Base-by-base conservation (phyloP, 2,329 filamentous ascomycete species). In the Dryadomyces sulphureus region DNA sequence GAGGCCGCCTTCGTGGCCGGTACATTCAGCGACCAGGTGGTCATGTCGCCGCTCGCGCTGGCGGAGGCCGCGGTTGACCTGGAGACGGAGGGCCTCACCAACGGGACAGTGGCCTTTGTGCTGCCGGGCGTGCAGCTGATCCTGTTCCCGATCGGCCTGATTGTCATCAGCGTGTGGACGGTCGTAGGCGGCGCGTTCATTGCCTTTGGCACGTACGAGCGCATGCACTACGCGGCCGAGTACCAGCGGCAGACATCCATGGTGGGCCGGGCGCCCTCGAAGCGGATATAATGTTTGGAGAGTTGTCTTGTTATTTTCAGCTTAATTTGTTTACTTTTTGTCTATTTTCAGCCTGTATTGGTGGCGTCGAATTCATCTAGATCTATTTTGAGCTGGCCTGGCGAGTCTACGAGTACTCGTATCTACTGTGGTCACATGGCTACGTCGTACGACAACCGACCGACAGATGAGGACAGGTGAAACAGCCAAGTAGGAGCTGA, bases 1-100 rank as follows among this genome's bases (percentile, higher is more conserved):
- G 79, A 85, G 59, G 81, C 82, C 16, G 72, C 75, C 7, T 88
- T 87, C 54, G 72, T 86, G 35, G 74, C 73, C 14, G 83, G 83
- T 44, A 72, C 83, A 54, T 87, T 87, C 61, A 74, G 80, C 45
- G 62, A 70, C 43, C 65, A 73, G 46, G 64, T 73, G 14, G 59
- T 76, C 55, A 60, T 71, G 55, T 78, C 74, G 48, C 62, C 67
- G 43, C 65, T 70, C 34, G 59, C 63, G 39, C 53, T 63, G 42
- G 75, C 75, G 21, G 62, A 69, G 50, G 59, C 66, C 17, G 69
- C 71, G 30, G 72, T 77, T 17, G 61, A 72, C 48, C 59, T 66
- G 4, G 63, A 71, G 19, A 59, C 70, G 0, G 60, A 57, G 0
- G 62, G 59, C 4, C 61, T 78, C 21, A 55, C 56, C 43, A 72